Base-by-base conservation (phyloP, 1,139 yeast genomes). In the Geotrichum reessii region DNA sequence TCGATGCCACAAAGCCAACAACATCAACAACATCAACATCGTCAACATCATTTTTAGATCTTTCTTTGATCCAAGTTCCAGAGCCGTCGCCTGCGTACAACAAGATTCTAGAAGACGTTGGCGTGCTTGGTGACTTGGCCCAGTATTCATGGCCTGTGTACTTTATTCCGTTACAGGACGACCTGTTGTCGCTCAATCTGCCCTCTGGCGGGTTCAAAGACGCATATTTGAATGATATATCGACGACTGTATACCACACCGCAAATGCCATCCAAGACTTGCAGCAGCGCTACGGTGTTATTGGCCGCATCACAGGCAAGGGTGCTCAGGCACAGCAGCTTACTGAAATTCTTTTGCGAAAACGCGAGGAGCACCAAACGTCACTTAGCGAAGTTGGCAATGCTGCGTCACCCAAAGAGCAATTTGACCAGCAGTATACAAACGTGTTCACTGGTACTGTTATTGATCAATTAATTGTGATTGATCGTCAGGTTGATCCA, bases 401-500 rank as follows among this genome's bases (percentile, higher is more conserved):
- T 7, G 59, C 52, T 53, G 37, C 55, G 49, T 24, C 61, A 28
- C 49, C 57, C 6, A 40, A 28, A n/a, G 61, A 58, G 7, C 52
- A 58, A 40, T 69, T 67, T 52, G 69, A 70, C 40, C 65, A 69
- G 59, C 61, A 65, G 42, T 72, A 69, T 58, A 70, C 72, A 3
- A 64, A 65, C 40, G 64, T 71, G 2, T 71, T 72, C 59, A 65
- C 69, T 0, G 76, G 76, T 21, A 64, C 66, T 8, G 62, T 63
- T 7, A 65, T 75, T 49, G 80, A 74, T 58, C 76, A 75, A 44
- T 73, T 92, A 53, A 79, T 93, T 17, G 85, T 92, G 1, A 67
- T 93, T 24, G 99, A 93, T 68, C 76, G 99, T 56, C 82, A 84
- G 59, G 70, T 85, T 40, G 99, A 93, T 72, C 78, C 82, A 53